Percentiles rank a stretch among this genome's conserved stretches.
Conservation (phyloP, 495 filamentous ascomycete genomes). For the Tuber microsphaerosporum region DNA sequence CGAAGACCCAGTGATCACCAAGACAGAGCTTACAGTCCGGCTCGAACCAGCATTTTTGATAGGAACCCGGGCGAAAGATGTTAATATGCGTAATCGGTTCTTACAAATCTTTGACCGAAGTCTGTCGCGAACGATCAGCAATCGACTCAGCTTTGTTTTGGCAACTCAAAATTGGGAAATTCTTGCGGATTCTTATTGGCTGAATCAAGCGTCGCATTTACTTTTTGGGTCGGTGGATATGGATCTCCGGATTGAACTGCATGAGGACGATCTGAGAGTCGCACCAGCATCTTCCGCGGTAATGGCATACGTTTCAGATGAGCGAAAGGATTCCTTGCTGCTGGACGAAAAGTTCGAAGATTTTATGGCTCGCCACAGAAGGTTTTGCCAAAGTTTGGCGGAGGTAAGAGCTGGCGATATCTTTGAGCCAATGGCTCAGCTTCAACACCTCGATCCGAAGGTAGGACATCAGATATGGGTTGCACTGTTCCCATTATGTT, state of each 20-base stretch:
- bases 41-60: constrained; percentile 98
- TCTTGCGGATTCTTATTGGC: constrained; percentile 88
- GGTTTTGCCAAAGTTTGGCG: constrained; percentile 73
- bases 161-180: constrained; percentile 97
- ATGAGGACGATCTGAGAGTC: constrained; percentile 73
- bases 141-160: constrained; percentile 78
- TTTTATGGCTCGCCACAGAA: constrained; percentile 66
- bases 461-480: constrained; percentile 86
- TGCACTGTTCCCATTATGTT: constrained; percentile 80
- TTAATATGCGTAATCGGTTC: constrained; percentile 95
- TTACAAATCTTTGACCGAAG: constrained; percentile 89
- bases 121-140: constrained; percentile 76
- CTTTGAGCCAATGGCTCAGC: constrained; percentile 82
- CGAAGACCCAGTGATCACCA: constrained; percentile 87
- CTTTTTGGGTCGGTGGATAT: constrained; percentile 85
- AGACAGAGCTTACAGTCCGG: constrained; percentile 89
- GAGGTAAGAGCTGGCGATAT: constrained; percentile 81
- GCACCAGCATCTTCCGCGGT: constrained; percentile 64
- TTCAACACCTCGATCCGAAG: constrained; percentile 79
- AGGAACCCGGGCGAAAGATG: constrained; percentile 84
- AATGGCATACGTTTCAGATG: constrained; percentile 57
- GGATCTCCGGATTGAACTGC: constrained; percentile 64
- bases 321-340: constrained; percentile 63
- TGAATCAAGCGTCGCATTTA: constrained; percentile 85
- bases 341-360: constrained; percentile 72